Conservation (phyloP, 2,329 filamentous ascomycete genomes). For the Aspergillus sergii region DNA sequence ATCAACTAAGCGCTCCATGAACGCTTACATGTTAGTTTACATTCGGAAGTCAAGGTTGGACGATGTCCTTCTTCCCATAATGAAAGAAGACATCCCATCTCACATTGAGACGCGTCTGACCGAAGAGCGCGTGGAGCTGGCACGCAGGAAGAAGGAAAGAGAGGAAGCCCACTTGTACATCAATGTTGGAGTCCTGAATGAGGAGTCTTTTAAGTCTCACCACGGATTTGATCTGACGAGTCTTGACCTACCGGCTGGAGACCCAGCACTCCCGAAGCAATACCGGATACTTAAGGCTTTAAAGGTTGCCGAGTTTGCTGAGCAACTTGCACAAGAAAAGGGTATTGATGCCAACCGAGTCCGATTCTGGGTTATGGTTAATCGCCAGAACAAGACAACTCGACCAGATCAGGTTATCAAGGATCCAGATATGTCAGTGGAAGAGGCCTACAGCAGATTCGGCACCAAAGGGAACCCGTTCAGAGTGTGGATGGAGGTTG, state of each 20-base stretch:
- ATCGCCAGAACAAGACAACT: slow-evolving; percentile 95
- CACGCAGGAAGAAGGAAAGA: slow-evolving; percentile 80
- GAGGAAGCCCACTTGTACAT: slow-evolving; percentile 96
- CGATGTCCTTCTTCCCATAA: slow-evolving; percentile 74
- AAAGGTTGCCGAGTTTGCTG: slow-evolving; percentile 74
- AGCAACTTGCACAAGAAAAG: slow-evolving; percentile 70
- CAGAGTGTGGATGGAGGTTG: slow-evolving; percentile 84
- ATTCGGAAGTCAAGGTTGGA: slow-evolving; percentile 86
- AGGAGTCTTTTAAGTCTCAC: slow-evolving; percentile 78
- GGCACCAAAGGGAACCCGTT: slow-evolving; percentile 70
- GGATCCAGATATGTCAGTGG: slow-evolving; percentile 74
- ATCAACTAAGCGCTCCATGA: slow-evolving; percentile 71
- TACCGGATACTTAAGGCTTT: slow-evolving; percentile 77
- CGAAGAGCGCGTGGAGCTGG: slow-evolving; percentile 76
- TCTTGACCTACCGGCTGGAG: slow-evolving; percentile 63
- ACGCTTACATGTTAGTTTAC: slow-evolving; percentile 99
- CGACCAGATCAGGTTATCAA: slow-evolving; percentile 85
- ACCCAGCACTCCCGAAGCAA: slow-evolving; percentile 69
- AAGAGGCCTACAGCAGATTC: slow-evolving; percentile 71
- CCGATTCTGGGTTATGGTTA: slow-evolving; percentile 96
- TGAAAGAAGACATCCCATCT: slow-evolving; percentile 74
- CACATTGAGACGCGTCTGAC: slow-evolving; percentile 79
- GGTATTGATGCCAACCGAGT: slow-evolving; percentile 69
- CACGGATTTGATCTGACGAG: slow-evolving; percentile 81
- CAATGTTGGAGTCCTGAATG: slow-evolving; percentile 77